A percentile compares a stretch with the other conserved stretches of the same genome.
These are phyloP conservation scores for Huntiella decipiens DNA, from an alignment of 2,329 filamentous ascomycete genomes.

Conservation along the genomic window DNA sequence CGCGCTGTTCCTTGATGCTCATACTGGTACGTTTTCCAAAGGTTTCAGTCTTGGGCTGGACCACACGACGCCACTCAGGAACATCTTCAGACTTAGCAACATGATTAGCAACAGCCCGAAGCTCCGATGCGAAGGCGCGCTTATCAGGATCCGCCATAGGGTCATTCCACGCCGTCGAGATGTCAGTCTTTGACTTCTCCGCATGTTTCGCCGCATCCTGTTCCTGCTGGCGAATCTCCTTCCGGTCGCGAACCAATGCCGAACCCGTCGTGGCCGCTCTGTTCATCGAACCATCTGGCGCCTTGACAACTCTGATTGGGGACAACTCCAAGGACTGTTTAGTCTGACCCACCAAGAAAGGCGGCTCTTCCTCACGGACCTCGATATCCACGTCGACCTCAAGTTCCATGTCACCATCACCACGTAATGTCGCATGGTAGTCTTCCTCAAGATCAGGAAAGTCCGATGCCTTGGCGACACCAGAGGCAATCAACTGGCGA, in stretches of 20 bases:
- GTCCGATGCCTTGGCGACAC: slow-evolving; percentile 78
- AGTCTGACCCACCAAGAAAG: slow-evolving; percentile 87
- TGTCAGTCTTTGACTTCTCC: slow-evolving; percentile 53
- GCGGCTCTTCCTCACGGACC: slow-evolving; percentile 86
- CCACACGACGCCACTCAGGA: slow-evolving; percentile 82
- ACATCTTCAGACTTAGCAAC: slow-evolving; percentile 46
- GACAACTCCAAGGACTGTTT: slow-evolving; percentile 90
- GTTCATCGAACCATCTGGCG: slow-evolving; percentile 95
- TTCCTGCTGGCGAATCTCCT: slow-evolving; percentile 78
- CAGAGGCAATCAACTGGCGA: slow-evolving; percentile 84
- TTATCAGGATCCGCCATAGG: slow-evolving; percentile 80
- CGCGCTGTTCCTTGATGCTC: slow-evolving; percentile 88
- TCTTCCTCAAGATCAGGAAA: slow-evolving; percentile 92
- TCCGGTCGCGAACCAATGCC: slow-evolving; percentile 68
- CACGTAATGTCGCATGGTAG: slow-evolving; percentile 70
- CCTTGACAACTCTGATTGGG: slow-evolving; percentile 90
- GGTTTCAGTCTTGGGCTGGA: slow-evolving; percentile 59
- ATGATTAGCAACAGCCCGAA: slow-evolving; percentile 44
- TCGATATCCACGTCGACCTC: slow-evolving; percentile 97
- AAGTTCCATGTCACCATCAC: slow-evolving; percentile 73
- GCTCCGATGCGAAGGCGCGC: slow-evolving; percentile 72
- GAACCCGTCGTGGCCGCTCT: slow-evolving; percentile 89
- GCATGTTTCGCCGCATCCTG: slow-evolving; percentile 56
- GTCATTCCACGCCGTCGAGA: slow-evolving; percentile 87
- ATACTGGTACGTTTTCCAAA: slow-evolving; percentile 74